phyloP scores from a whole-genome alignment of 139 green algal genomes.

The Tetraselmis striata region DNA sequence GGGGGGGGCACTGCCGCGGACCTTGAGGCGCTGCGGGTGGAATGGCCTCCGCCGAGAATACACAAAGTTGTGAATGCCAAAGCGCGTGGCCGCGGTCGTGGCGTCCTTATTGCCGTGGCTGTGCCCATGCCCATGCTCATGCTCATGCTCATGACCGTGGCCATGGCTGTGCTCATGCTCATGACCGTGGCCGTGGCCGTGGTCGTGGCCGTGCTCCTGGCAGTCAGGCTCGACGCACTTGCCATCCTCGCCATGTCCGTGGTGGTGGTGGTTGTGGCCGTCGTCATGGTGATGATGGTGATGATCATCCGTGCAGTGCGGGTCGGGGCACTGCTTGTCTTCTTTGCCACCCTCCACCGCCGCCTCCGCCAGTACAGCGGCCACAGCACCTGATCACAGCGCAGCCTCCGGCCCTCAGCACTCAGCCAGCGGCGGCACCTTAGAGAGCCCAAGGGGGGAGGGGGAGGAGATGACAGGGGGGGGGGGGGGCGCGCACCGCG shows the following conservation, averaged over 20 bases:
- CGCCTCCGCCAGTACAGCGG: slow-evolving; percentile 41
- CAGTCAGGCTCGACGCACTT: neutral
- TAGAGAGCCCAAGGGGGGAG: too few relatives aligned
- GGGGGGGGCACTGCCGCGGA: too few relatives aligned
- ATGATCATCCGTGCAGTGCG: slow-evolving; percentile 15
- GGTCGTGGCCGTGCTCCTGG: slow-evolving; percentile 14
- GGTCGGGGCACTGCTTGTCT: neutral
- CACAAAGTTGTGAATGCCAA: slow-evolving; percentile 87
- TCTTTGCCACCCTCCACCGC: neutral
- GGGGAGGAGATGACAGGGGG: too few relatives aligned
- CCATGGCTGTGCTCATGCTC: slow-evolving; percentile 21
- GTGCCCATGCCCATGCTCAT: slow-evolving; percentile 7
- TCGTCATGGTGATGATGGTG: slow-evolving; percentile 18
- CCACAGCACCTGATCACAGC: slow-evolving; percentile 52
- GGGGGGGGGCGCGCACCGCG: slow-evolving; percentile 25
- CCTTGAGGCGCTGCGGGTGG: slow-evolving; percentile 62
- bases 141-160: neutral
- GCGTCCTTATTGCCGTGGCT: neutral
- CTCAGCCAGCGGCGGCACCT: too few relatives aligned
- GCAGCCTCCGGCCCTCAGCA: too few relatives aligned
- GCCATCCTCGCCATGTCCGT: slow-evolving; percentile 2
- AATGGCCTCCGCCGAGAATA: slow-evolving; percentile 78
- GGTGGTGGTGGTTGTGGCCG: slow-evolving; percentile 7
- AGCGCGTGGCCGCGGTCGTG: slow-evolving; percentile 37
- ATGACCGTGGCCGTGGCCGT: slow-evolving; percentile 3